phyloP scores from a whole-genome alignment of 2,329 filamentous ascomycete genomes.

The Aspergillus novofumigatus region DNA sequence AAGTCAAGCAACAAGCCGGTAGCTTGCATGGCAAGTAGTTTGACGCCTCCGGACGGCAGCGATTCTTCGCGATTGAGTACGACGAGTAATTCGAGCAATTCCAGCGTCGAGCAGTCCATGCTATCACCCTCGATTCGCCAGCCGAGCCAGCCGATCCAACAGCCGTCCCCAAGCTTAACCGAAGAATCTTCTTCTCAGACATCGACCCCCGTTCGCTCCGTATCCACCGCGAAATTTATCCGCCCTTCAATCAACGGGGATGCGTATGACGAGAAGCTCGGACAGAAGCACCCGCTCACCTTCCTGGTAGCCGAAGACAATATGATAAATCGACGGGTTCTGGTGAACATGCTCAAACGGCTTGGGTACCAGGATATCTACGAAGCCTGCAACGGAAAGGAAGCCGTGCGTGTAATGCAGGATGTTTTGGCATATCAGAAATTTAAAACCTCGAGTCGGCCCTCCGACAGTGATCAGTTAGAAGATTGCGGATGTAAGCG shows the following conservation, averaged over 20 bases:
- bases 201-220: constrained; percentile 18
- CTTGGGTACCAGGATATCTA: constrained; percentile 61
- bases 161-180: constrained; percentile 25
- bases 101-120: constrained; percentile 16
- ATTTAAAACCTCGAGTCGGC: constrained; percentile 16
- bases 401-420: constrained; percentile 61
- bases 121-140: constrained; percentile 21
- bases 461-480: constrained; percentile 7
- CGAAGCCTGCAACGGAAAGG: constrained; percentile 64
- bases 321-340: constrained; percentile 64
- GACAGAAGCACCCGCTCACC: constrained; percentile 57
- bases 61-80: constrained; percentile 21
- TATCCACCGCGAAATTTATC: constrained; percentile 20
- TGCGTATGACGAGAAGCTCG: constrained; percentile 54
- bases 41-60: constrained; percentile 20
- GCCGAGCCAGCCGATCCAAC: constrained; percentile 25
- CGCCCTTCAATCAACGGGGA: constrained; percentile 24
- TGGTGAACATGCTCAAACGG: constrained; percentile 63
- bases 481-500: constrained; percentile 23
- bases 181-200: constrained; percentile 24
- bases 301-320: constrained; percentile 72
- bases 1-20: constrained; percentile 44
- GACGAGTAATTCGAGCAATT: constrained; percentile 19
- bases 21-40: constrained; percentile 46
- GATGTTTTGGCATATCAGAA: constrained; percentile 35